Percentiles rank a stretch among this genome's conserved stretches.
These are phyloP conservation scores for Scedosporium apiospermum DNA, from an alignment of 2,329 filamentous ascomycete genomes.

Conservation along the genomic window DNA sequence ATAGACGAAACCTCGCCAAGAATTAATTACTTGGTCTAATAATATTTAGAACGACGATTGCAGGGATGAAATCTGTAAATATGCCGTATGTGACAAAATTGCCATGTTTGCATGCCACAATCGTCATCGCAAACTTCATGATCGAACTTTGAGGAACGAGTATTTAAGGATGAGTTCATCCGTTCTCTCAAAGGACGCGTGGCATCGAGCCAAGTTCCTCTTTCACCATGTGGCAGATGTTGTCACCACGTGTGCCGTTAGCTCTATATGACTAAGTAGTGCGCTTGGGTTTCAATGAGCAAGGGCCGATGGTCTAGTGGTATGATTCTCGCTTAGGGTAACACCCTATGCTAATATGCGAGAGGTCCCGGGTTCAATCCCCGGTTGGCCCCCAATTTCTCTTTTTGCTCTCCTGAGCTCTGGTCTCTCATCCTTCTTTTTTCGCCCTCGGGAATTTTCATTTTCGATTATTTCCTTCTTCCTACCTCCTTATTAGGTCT, in stretches of 20 bases:
- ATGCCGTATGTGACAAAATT: neutral
- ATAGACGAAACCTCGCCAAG: neutral
- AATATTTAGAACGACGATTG: neutral
- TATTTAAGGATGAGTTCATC: neutral
- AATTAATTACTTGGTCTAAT: neutral
- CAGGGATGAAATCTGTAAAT: neutral
- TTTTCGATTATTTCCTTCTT: neutral
- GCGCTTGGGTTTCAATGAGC: neutral
- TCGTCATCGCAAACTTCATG: neutral
- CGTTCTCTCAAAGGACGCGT: too few species aligned
- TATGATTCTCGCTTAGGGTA: slow-evolving; percentile 64
- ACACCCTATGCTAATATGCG: neutral
- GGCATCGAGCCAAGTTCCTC: too few species aligned
- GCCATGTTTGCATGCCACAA: too few species aligned
- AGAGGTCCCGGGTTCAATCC: neutral
- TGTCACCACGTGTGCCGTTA: neutral
- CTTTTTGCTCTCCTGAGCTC: neutral
- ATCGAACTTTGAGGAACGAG: neutral
- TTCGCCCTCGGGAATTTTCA: neutral
- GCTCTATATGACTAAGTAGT: neutral
- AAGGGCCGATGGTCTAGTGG: slow-evolving; percentile 45
- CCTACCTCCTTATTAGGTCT: neutral
- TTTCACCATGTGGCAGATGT: too few species aligned
- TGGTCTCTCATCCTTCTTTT: neutral
- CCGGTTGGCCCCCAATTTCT: neutral